Percentiles rank a stretch among this genome's conserved stretches.
Conservation (phyloP, 441 rosid species). For the Croton laevigatus region DNA sequence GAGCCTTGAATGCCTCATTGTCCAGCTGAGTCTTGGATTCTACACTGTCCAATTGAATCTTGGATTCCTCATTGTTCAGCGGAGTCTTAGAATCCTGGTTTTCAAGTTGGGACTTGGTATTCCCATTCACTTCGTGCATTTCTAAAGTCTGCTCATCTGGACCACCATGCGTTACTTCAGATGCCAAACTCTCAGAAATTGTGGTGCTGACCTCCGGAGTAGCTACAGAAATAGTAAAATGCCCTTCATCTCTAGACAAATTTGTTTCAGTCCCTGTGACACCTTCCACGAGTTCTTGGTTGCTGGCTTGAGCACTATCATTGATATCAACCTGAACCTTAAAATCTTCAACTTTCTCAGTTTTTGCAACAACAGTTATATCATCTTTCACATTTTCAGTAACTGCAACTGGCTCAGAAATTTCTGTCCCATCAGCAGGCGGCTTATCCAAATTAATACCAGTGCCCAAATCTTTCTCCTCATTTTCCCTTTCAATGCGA, state of each 20-base stretch:
- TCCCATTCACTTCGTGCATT: constrained; percentile 19
- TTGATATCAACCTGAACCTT: constrained; percentile 41
- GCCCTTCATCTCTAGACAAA: constrained; percentile 30
- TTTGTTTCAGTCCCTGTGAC: constrained; percentile 15
- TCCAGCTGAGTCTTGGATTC: constrained; percentile 23
- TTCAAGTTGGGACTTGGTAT: constrained; percentile 18
- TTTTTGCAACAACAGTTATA: constrained; percentile 19
- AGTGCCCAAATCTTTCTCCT: constrained; percentile 29
- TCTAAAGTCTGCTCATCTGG: constrained; percentile 37
- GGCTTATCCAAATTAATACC: constrained; percentile 24
- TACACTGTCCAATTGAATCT: constrained; percentile 26
- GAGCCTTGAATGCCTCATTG: constrained; percentile 27
- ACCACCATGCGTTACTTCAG: constrained; percentile 33
- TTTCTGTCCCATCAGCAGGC: constrained; percentile 19
- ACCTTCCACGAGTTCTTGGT: constrained; percentile 24
- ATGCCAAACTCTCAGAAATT: constrained; percentile 31
- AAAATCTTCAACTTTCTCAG: constrained; percentile 35
- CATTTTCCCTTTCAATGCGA: constrained; percentile 56
- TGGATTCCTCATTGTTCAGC: constrained; percentile 17
- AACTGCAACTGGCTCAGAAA: constrained; percentile 27
- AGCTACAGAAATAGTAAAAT: constrained; percentile 14
- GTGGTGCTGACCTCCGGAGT: constrained; percentile 23
- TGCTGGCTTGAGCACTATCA: constrained; percentile 29
- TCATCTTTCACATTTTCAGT: constrained; percentile 27
- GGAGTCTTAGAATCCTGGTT: constrained; percentile 29